Percentiles rank a stretch among this genome's conserved stretches.
phyloP scores from a whole-genome alignment of 1,139 yeast genomes.

The Lodderomyces jiufengensis region DNA sequence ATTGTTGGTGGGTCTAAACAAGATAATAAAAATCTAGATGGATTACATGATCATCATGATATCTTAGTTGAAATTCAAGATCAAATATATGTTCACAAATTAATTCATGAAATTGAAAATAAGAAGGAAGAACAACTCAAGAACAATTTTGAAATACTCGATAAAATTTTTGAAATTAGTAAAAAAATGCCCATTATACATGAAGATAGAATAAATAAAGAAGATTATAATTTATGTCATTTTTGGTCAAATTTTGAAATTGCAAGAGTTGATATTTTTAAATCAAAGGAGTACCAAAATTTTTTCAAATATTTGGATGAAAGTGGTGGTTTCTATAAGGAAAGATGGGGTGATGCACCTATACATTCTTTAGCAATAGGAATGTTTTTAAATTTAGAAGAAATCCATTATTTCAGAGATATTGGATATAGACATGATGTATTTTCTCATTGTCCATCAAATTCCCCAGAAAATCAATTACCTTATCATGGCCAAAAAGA shows the following conservation, averaged over 20 bases:
- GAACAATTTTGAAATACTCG: slow-evolving; percentile 15
- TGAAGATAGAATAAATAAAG: slow-evolving; percentile 57
- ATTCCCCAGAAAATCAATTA: slow-evolving; percentile 47
- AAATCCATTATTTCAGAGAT: slow-evolving; percentile 85
- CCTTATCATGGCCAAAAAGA: slow-evolving; percentile 37
- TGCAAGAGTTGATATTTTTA: slow-evolving; percentile 73
- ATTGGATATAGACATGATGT: slow-evolving; percentile 82
- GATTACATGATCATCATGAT: slow-evolving; percentile 15
- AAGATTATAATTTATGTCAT: slow-evolving; percentile 77
- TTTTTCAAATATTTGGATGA: slow-evolving; percentile 66
- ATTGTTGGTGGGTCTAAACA: slow-evolving; percentile 20
- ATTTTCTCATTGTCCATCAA: slow-evolving; percentile 79
- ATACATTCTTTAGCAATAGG: slow-evolving; percentile 83
- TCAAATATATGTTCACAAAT: slow-evolving; percentile 23
- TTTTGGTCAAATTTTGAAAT: slow-evolving; percentile 95
- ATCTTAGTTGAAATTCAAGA: slow-evolving; percentile 27
- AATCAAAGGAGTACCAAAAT: slow-evolving; percentile 55
- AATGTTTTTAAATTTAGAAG: slow-evolving; percentile 59
- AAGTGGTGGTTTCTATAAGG: slow-evolving; percentile 79
- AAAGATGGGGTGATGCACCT: slow-evolving; percentile 97
- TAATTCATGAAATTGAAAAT: slow-evolving; percentile 17
- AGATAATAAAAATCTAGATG: slow-evolving; percentile 1
- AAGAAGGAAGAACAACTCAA: slow-evolving; percentile 25
- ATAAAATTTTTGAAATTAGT: slow-evolving; percentile 14
- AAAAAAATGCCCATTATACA: slow-evolving; percentile 31